Evolutionary conservation across 805 yeast species (phyloP), one percentile per base, ranked within the genome.

Genomic region (Candida railenensis): DNA sequence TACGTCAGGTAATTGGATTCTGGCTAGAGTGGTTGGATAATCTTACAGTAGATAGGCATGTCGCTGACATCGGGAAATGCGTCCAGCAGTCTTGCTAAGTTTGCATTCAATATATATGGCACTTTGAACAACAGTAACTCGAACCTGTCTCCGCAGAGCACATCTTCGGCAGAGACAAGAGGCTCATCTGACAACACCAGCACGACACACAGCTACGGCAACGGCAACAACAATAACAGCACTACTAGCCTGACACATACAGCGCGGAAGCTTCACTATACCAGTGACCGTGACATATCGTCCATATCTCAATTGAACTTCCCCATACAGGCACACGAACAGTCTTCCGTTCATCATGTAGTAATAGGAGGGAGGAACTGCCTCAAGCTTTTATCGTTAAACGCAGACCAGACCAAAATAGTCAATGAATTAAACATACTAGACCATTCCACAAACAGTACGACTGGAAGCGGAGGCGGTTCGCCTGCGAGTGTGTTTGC

Each of bases 21-120:
- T n/a, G n/a, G n/a, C n/a, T n/a, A n/a, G n/a, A n/a, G n/a, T n/a
- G n/a, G n/a, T n/a, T n/a, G n/a, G n/a, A n/a, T n/a, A n/a, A n/a
- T n/a, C n/a, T n/a, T n/a, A n/a, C n/a, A n/a, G n/a, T n/a, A n/a
- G n/a, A n/a, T n/a, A n/a, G n/a, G 30, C 9, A 25, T 25, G 30
- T 25, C 30, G 30, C 30, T 7, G 30, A 25, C 9, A 5, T 25
- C 30, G 9, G 30, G 9, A 25, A 38, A 38, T 21, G 32, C 33
- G 7, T 38, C 42, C 45, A 44, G 47, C 32, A n/a, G n/a, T n/a
- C 62, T 79, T 48, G 80, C 85, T 3, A 68, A 82, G 40, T 74
- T 81, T 60, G 85, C 86, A 0, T 81, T 78, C 66, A 77, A 80
- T 53, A 78, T 81, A 33, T 81, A 81, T 59, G 85, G 85, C 3